Percentiles rank a stretch among this genome's conserved stretches.
These are phyloP conservation scores for Candida quercuum DNA, from an alignment of 805 yeast species.

Conservation along the genomic window DNA sequence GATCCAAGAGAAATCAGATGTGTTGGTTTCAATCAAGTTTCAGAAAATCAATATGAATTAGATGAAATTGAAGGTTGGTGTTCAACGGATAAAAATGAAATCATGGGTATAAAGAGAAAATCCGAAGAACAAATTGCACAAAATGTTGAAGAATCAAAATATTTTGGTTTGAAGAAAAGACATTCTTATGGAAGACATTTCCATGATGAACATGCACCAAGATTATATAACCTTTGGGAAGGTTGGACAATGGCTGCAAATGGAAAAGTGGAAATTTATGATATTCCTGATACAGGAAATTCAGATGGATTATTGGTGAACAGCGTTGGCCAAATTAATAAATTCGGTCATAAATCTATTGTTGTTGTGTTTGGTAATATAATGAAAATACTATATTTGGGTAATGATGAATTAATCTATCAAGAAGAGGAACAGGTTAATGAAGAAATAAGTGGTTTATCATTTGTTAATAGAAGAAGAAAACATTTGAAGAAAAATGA, in stretches of 20 bases:
- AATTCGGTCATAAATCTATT: slow-evolving; percentile 74
- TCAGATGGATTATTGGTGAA: slow-evolving; percentile 43
- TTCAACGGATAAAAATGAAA: slow-evolving; percentile 67
- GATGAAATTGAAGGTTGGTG: slow-evolving; percentile 74
- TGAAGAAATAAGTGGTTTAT: slow-evolving; percentile 40
- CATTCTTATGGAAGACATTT: slow-evolving; percentile 4
- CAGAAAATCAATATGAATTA: slow-evolving; percentile 65
- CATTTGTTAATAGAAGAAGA: slow-evolving; percentile 48
- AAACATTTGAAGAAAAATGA: slow-evolving; percentile 23
- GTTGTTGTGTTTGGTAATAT: slow-evolving; percentile 71
- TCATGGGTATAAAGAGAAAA: slow-evolving; percentile 59
- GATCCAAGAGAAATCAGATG: slow-evolving; percentile 90
- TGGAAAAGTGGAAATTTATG: slow-evolving; percentile 57
- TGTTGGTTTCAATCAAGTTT: slow-evolving; percentile 72
- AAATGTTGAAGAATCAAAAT: slow-evolving; percentile 10
- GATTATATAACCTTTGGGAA: slow-evolving; percentile 55
- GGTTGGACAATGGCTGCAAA: slow-evolving; percentile 74
- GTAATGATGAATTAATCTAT: slow-evolving; percentile 67
- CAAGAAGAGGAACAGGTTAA: slow-evolving; percentile 42
- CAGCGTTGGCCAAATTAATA: slow-evolving; percentile 54
- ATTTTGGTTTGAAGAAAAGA: slow-evolving; percentile 14
- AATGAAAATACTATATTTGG: slow-evolving; percentile 68
- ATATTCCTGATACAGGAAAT: slow-evolving; percentile 44
- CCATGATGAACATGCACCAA: slow-evolving; percentile 24
- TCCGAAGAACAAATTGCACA: slow-evolving; percentile 26